Evolutionary conservation across 2,329 filamentous ascomycete genomes (phyloP).

Genomic region (Neopestalotiopsis sp.): DNA sequence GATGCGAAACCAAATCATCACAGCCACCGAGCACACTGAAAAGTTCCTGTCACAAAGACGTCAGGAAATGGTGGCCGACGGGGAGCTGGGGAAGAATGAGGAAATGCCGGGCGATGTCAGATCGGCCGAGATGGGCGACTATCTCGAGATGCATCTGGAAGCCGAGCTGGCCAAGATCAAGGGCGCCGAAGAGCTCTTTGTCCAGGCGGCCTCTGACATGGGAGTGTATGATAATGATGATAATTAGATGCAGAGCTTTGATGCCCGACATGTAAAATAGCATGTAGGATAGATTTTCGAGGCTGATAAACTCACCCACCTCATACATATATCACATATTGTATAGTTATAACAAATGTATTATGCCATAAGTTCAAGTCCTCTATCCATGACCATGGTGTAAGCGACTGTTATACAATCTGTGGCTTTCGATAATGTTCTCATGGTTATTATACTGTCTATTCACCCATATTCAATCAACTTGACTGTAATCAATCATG

Average conservation of each 20-base stretch:
- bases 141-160: constrained; percentile 46
- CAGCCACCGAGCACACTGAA: constrained; percentile 49
- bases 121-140: constrained; percentile 46
- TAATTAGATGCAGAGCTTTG: neutral
- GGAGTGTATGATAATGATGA: constrained; percentile 37
- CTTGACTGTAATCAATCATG: constrained; percentile 50
- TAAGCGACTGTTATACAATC: neutral
- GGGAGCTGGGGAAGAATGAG: constrained; percentile 34
- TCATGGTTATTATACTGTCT: neutral
- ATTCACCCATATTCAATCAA: neutral
- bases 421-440: neutral
- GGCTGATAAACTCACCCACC: neutral
- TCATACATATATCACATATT: neutral
- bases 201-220: constrained; percentile 46
- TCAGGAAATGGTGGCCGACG: constrained; percentile 28
- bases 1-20: constrained; percentile 46
- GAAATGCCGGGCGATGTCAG: constrained; percentile 42
- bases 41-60: constrained; percentile 37
- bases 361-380: neutral
- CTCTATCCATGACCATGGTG: neutral
- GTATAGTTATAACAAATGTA: neutral
- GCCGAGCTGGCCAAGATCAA: constrained; percentile 23
- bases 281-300: constrained; percentile 13
- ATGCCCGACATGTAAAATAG: neutral
- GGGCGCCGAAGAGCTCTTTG: constrained; percentile 31